phyloP scores from a whole-genome alignment of 345 rosid species.

The Eucalyptus viminalis region DNA sequence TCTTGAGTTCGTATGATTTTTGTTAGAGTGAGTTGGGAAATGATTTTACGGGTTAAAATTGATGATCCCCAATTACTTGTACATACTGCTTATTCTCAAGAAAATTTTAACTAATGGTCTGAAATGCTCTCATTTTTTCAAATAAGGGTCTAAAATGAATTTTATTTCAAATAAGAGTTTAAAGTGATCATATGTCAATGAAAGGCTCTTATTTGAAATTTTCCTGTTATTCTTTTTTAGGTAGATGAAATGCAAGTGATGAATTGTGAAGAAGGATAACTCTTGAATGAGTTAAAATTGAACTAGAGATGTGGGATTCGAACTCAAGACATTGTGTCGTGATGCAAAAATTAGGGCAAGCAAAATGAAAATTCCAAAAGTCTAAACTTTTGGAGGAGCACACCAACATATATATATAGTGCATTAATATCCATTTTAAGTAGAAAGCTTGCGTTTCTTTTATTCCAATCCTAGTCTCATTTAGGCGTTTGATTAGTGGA shows the following conservation, averaged over 20 bases:
- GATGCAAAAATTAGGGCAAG: background rate
- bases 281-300: background rate
- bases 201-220: too few relatives aligned
- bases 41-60: background rate
- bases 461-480: background rate
- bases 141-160: rapidly evolving
- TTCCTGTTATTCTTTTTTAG: background rate
- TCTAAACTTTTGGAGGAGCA: background rate
- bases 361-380: background rate
- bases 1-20: background rate
- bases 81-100: background rate
- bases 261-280: background rate
- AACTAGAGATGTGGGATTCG: background rate
- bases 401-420: background rate
- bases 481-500: background rate
- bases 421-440: background rate
- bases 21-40: background rate
- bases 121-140: rapidly evolving
- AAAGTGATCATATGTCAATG: rapidly evolving
- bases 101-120: too few relatives aligned
- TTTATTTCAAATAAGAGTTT: too few relatives aligned
- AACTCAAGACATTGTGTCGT: background rate
- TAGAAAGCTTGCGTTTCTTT: background rate
- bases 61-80: background rate
- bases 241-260: background rate